phyloP scores from a whole-genome alignment of 352 stramenopile species.

The Globisporangium okanoganense region DNA sequence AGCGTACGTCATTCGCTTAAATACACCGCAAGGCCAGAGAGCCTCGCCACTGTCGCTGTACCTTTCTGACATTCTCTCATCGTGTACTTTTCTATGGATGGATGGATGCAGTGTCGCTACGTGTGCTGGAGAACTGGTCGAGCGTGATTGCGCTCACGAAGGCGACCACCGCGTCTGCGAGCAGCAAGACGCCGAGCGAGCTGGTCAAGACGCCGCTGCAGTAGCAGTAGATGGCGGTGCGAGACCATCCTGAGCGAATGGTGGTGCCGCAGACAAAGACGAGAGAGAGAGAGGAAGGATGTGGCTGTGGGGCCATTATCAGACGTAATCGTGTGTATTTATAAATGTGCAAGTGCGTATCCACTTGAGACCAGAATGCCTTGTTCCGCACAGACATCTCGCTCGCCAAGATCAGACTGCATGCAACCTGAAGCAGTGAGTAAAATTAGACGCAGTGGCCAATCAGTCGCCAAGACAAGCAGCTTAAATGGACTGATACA shows the following conservation, averaged over 20 bases:
- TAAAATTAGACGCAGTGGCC: slow-evolving; percentile 6
- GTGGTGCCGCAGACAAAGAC: not conserved
- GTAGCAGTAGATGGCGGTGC: not conserved
- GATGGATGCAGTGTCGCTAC: slow-evolving; percentile 48
- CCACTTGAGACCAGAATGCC: slow-evolving; percentile 3
- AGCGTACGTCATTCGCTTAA: slow-evolving; percentile 36
- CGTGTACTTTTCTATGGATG: not conserved
- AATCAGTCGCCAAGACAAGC: not conserved
- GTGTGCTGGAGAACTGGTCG: slow-evolving; percentile 80
- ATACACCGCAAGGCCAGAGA: not conserved
- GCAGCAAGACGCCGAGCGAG: slow-evolving; percentile 42
- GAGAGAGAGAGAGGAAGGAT: not conserved
- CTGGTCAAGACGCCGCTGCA: slow-evolving; percentile 55
- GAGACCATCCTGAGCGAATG: not conserved
- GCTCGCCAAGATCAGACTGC: slow-evolving; percentile 1
- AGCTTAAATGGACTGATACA: not conserved
- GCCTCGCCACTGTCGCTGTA: not conserved
- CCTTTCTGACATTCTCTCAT: not conserved
- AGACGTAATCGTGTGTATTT: slow-evolving; percentile 1
- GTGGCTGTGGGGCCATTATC: too few relatives aligned
- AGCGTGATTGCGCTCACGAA: slow-evolving; percentile 77
- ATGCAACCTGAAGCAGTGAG: not conserved
- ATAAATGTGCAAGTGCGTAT: not conserved
- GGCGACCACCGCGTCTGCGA: slow-evolving; percentile 24
- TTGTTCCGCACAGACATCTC: slow-evolving; percentile 1